phyloP scores from a whole-genome alignment of 139 green algal genomes.

The Chlorella sp. region DNA sequence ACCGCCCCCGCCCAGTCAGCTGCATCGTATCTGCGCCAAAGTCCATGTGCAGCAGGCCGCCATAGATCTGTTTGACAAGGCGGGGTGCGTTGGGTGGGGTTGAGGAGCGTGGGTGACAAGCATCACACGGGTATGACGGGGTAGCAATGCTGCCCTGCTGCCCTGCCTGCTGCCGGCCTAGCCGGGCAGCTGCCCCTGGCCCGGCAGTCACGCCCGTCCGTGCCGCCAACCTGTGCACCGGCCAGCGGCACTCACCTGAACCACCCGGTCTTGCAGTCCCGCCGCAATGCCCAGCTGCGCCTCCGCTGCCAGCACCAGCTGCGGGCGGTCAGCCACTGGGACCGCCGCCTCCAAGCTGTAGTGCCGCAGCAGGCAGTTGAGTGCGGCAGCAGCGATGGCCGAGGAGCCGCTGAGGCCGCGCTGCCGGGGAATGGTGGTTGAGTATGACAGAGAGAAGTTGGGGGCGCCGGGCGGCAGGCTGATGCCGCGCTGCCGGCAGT shows the following conservation, averaged over 20 bases:
- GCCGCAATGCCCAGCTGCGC: slow-evolving; percentile 87
- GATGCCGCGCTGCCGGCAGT: slow-evolving; percentile 64
- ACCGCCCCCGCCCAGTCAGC: slow-evolving; percentile 38
- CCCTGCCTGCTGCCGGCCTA: background rate
- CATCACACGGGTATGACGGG: background rate
- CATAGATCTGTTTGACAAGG: slow-evolving; percentile 75
- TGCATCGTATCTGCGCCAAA: slow-evolving; percentile 52
- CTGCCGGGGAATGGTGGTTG: slow-evolving; percentile 88
- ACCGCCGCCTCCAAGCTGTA: slow-evolving; percentile 67
- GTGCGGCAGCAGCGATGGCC: slow-evolving; percentile 81
- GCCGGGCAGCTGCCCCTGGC: background rate
- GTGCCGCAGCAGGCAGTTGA: slow-evolving; percentile 85
- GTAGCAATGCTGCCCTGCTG: background rate
- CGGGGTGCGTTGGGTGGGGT: background rate
- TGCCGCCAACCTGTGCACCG: background rate
- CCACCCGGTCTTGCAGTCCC: slow-evolving; percentile 90
- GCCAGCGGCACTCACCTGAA: slow-evolving; percentile 64
- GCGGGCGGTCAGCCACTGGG: slow-evolving; percentile 58
- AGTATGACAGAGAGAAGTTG: slow-evolving; percentile 82
- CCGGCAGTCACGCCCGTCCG: background rate
- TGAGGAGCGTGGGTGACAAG: background rate
- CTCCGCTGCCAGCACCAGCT: slow-evolving; percentile 81
- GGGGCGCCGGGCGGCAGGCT: slow-evolving; percentile 30
- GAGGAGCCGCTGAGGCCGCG: slow-evolving; percentile 86
- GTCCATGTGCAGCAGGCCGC: slow-evolving; percentile 89